Evolutionary conservation across 208 protist species (phyloP).

Genomic region (Blastocrithidia nonstop): DNA sequence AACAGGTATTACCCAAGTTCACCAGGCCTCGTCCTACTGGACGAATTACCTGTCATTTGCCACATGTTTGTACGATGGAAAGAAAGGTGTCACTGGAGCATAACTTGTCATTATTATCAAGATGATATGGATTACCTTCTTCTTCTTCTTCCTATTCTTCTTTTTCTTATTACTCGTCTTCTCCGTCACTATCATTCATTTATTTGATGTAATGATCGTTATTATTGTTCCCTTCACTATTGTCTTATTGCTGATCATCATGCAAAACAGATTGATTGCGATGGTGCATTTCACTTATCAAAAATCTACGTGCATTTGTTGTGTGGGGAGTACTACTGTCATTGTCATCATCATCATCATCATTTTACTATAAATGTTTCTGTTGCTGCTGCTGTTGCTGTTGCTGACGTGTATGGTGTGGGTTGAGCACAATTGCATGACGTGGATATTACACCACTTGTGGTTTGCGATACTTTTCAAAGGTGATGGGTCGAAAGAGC

Average conservation of each 20-base stretch:
- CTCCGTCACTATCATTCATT: background rate
- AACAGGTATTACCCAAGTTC: constrained; percentile 87
- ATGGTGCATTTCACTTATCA: too few relatives aligned
- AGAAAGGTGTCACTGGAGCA: constrained; percentile 35
- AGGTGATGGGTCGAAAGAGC: constrained; percentile 61
- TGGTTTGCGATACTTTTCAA: constrained; percentile 76
- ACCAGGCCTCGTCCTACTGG: constrained; percentile 49
- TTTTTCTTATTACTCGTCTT: constrained; percentile 11
- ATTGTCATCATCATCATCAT: constrained; percentile 6
- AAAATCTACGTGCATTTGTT: too few relatives aligned
- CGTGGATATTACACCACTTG: constrained; percentile 67
- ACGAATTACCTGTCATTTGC: constrained; percentile 34
- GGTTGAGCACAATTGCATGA: constrained; percentile 79
- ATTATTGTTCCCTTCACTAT: background rate
- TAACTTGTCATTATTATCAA: constrained; percentile 22
- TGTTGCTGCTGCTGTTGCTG: too few relatives aligned
- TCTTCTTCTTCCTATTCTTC: constrained; percentile 16
- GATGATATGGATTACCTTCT: constrained; percentile 54
- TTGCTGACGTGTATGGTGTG: constrained; percentile 47
- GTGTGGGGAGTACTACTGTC: too few relatives aligned
- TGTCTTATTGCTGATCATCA: too few relatives aligned
- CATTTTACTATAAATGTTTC: background rate
- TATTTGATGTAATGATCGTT: constrained; percentile 2
- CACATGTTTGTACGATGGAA: constrained; percentile 39
- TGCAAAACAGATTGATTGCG: too few relatives aligned